Conservation (phyloP, 345 rosid species). For the Lagerstroemia speciosa region DNA sequence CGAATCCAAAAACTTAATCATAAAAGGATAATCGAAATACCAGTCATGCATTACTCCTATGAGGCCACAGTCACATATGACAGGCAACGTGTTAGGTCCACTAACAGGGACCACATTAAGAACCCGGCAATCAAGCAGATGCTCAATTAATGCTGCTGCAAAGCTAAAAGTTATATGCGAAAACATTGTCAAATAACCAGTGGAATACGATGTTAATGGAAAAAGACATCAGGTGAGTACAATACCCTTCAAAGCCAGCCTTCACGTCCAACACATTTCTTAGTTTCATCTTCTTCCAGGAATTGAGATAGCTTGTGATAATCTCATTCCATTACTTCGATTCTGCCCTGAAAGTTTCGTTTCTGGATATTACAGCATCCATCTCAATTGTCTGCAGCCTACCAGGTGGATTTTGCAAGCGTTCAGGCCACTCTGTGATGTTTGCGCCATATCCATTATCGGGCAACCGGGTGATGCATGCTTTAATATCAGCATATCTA, state of each 20-base stretch:
- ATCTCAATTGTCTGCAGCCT: conserved; percentile 80
- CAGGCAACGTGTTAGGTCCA: conserved; percentile 89
- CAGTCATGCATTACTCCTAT: conserved; percentile 95
- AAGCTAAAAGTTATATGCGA: conserved; percentile 38
- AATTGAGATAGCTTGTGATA: conserved; percentile 61
- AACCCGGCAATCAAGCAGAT: conserved; percentile 75
- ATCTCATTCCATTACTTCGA: conserved; percentile 84
- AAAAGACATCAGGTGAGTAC: conserved; percentile 6
- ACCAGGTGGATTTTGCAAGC: conserved; percentile 73
- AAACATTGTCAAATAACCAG: conserved; percentile 3
- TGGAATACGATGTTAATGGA: background rate
- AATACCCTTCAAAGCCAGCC: conserved; percentile 94
- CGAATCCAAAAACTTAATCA: background rate
- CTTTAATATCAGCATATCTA: conserved; percentile 81
- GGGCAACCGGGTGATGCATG: conserved; percentile 76
- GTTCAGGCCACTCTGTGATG: conserved; percentile 70
- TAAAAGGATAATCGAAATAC: conserved; percentile 24
- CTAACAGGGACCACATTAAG: conserved; percentile 83
- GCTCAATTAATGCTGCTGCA: conserved; percentile 74
- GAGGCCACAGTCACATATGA: conserved; percentile 92
- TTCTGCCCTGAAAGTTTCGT: conserved; percentile 85
- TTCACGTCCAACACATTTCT: conserved; percentile 98
- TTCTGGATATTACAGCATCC: conserved; percentile 83
- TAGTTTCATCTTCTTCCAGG: conserved; percentile 71
- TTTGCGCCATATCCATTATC: conserved; percentile 81